Percentiles rank a stretch among this genome's conserved stretches.
Conservation (phyloP, 495 filamentous ascomycete species). For the Neurospora hispaniola region DNA sequence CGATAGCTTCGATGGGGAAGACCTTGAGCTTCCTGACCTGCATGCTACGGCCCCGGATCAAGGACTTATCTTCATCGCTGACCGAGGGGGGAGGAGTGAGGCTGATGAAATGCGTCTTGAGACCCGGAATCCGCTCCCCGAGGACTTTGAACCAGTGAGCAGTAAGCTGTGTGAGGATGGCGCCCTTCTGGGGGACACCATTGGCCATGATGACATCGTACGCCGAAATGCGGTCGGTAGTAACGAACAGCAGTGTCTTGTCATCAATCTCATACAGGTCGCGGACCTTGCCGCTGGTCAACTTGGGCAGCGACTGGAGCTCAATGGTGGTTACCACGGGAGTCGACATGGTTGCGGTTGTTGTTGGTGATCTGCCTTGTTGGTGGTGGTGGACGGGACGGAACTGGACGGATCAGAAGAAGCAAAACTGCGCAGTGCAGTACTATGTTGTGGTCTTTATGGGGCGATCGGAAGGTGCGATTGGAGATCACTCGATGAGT, state of each 20-base stretch:
- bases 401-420: not conserved
- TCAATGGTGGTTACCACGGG: conserved; percentile 18
- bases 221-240: conserved; percentile 80
- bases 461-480: not conserved
- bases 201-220: conserved; percentile 90
- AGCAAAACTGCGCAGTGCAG: not conserved
- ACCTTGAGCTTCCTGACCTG: conserved; percentile 67
- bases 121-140: conserved; percentile 46
- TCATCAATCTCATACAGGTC: conserved; percentile 70
- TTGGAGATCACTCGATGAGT: not conserved
- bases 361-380: not conserved
- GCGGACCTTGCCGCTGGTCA: conserved; percentile 59
- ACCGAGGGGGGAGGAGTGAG: conserved; percentile 51
- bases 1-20: conserved; percentile 78
- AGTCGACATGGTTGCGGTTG: conserved; percentile 2
- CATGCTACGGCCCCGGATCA: conserved; percentile 66
- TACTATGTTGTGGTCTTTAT: not conserved
- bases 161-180: conserved; percentile 73
- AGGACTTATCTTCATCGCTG: conserved; percentile 23
- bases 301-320: conserved; percentile 23
- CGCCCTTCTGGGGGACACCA: conserved; percentile 77
- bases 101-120: conserved; percentile 69
- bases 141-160: conserved; percentile 80
- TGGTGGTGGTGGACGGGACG: not conserved
- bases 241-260: conserved; percentile 73